phyloP scores from a whole-genome alignment of 73 alveolate genomes.

The Paramecium primaurelia region DNA sequence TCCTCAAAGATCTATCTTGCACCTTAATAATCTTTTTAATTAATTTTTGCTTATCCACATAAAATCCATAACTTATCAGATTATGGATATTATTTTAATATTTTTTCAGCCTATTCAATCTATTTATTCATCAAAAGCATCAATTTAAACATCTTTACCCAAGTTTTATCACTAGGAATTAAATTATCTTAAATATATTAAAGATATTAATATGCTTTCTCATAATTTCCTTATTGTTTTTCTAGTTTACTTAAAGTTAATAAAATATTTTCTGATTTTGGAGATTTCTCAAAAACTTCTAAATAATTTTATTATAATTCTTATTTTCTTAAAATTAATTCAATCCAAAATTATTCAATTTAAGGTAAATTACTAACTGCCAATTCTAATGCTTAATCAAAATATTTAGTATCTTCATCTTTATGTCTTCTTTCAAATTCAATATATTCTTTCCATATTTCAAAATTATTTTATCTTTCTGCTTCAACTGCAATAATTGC shows the following conservation, averaged over 20 bases:
- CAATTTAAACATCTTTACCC: conserved; percentile 63
- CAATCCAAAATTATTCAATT: conserved; percentile 68
- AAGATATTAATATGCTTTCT: conserved; percentile 19
- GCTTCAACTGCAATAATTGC: conserved; percentile 8
- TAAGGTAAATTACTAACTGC: conserved; percentile 52
- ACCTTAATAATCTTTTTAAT: conserved; percentile 44
- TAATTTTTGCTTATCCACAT: conserved; percentile 56
- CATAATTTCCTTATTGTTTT: conserved; percentile 26
- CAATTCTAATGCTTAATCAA: neutral
- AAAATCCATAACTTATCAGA: conserved; percentile 67
- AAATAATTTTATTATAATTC: conserved; percentile 33
- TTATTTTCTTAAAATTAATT: conserved; percentile 50
- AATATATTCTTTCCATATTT: conserved; percentile 14
- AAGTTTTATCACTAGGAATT: conserved; percentile 17
- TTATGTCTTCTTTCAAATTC: conserved; percentile 15
- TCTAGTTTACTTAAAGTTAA: conserved; percentile 32
- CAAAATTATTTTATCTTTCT: conserved; percentile 18
- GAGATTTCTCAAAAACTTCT: conserved; percentile 66
- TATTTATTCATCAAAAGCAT: conserved; percentile 60
- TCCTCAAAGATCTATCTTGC: conserved; percentile 70
- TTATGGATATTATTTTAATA: conserved; percentile 55
- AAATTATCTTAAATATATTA: conserved; percentile 35
- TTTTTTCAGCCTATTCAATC: conserved; percentile 7
- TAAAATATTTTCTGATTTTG: conserved; percentile 40
- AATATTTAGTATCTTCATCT: neutral